A percentile compares a stretch with the other conserved stretches of the same genome.
phyloP scores from a whole-genome alignment of 2,329 filamentous ascomycete species.

The Colletotrichum sp. region DNA sequence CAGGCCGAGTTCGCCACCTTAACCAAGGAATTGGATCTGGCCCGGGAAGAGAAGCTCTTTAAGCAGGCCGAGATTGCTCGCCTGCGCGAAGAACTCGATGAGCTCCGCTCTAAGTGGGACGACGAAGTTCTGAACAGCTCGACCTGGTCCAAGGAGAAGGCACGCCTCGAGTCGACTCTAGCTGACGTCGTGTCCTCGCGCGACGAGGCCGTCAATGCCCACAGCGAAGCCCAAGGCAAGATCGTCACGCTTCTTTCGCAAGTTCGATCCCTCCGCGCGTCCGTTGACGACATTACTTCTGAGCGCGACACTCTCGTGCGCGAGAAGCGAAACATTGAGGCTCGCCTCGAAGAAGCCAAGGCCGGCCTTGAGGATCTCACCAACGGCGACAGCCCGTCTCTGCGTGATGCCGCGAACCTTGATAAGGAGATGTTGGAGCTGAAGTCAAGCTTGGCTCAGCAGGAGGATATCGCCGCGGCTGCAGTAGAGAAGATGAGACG shows the following conservation, averaged over 20 bases:
- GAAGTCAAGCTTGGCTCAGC: slow-evolving; percentile 86
- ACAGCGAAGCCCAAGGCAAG: slow-evolving; percentile 94
- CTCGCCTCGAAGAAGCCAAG: slow-evolving; percentile 85
- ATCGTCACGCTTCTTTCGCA: slow-evolving; percentile 90
- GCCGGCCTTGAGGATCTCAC: slow-evolving; percentile 87
- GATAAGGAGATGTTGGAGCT: slow-evolving; percentile 91
- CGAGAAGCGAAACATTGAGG: slow-evolving; percentile 90
- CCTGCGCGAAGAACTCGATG: slow-evolving; percentile 94
- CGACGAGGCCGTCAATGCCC: slow-evolving; percentile 90
- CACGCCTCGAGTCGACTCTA: slow-evolving; percentile 86
- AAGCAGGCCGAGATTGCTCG: slow-evolving; percentile 87
- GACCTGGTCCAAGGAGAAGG: slow-evolving; percentile 98
- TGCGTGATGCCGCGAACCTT: slow-evolving; percentile 87
- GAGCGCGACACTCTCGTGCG: slow-evolving; percentile 86
- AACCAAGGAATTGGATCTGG: slow-evolving; percentile 90
- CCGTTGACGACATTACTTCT: slow-evolving; percentile 82
- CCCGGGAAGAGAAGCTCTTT: slow-evolving; percentile 86
- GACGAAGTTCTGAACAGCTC: slow-evolving; percentile 97
- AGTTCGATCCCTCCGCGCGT: slow-evolving; percentile 81
- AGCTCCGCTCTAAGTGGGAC: slow-evolving; percentile 95
- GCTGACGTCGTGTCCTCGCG: slow-evolving; percentile 89
- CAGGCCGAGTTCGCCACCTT: slow-evolving; percentile 89
- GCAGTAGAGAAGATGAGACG: slow-evolving; percentile 97
- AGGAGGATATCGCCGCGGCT: slow-evolving; percentile 90
- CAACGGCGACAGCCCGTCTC: slow-evolving; percentile 82